Evolutionary conservation across 2,329 filamentous ascomycete species (phyloP).

Genomic region (Diaporthe aspalathi): DNA sequence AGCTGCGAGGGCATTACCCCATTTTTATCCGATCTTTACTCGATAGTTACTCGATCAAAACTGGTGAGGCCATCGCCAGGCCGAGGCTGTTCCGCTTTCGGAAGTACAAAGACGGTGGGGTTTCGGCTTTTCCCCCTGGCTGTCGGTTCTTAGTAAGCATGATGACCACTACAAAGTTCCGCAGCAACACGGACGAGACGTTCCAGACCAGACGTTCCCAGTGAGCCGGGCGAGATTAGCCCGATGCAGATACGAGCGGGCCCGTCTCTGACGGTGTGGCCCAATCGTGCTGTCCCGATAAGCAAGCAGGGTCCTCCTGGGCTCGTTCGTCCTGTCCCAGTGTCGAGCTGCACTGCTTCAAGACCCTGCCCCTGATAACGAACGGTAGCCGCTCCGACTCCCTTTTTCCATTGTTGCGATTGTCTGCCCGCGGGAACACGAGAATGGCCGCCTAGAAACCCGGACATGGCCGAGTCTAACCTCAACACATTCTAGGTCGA

Average conservation of each 20-base stretch:
- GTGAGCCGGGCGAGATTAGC: constrained; percentile 16
- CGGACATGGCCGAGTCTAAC: constrained; percentile 16
- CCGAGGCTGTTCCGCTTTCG: constrained; percentile 15
- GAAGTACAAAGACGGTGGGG: background rate
- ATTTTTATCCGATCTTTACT: constrained; percentile 37
- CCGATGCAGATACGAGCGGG: background rate
- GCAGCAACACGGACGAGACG: no score
- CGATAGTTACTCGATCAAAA: constrained; percentile 38
- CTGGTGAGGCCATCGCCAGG: constrained; percentile 12
- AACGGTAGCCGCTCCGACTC: constrained; percentile 4
- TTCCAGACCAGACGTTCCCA: background rate
- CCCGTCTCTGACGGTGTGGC: background rate
- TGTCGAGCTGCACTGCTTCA: background rate
- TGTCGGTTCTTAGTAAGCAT: background rate
- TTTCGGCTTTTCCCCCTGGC: background rate
- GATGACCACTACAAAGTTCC: no score
- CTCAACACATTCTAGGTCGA: background rate
- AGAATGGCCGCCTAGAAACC: constrained; percentile 4
- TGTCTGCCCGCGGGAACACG: constrained; percentile 13
- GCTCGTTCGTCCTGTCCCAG: background rate
- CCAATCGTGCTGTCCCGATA: constrained; percentile 20
- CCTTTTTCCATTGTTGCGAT: background rate
- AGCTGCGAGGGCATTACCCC: constrained; percentile 23
- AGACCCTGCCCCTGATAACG: constrained; percentile 20
- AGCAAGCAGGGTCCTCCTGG: constrained; percentile 9